Percentiles rank a stretch among this genome's conserved stretches.
phyloP scores from a whole-genome alignment of 2,329 filamentous ascomycete genomes.

The Alternaria viburni region DNA sequence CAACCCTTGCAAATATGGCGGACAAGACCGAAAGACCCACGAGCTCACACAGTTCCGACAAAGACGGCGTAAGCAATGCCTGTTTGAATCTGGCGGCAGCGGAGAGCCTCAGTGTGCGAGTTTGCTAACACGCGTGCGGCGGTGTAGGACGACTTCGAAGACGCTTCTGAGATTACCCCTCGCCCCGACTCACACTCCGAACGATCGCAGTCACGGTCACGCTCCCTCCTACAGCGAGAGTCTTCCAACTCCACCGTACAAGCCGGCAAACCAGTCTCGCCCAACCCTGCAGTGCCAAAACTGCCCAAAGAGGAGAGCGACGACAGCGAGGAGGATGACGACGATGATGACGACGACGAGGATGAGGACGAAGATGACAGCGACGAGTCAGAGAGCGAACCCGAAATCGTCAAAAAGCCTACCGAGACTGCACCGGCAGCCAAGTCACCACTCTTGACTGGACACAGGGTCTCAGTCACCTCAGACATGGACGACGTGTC shows the following conservation, averaged over 20 bases:
- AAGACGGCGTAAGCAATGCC: slow-evolving; percentile 32
- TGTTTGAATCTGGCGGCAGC: background rate
- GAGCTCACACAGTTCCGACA: slow-evolving; percentile 43
- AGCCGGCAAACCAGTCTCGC: slow-evolving; percentile 27
- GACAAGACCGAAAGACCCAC: slow-evolving; percentile 32
- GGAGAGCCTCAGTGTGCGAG: background rate
- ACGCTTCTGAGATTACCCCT: slow-evolving; percentile 69
- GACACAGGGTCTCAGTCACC: slow-evolving; percentile 61
- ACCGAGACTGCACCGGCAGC: slow-evolving; percentile 30
- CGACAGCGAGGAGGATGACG: slow-evolving; percentile 17
- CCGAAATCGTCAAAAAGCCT: slow-evolving; percentile 11
- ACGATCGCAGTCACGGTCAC: slow-evolving; percentile 44
- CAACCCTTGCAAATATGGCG: slow-evolving; percentile 26
- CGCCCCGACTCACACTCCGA: slow-evolving; percentile 51
- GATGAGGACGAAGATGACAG: slow-evolving; percentile 14
- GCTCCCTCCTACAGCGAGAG: slow-evolving; percentile 60
- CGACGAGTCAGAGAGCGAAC: slow-evolving; percentile 17
- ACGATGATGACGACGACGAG: slow-evolving; percentile 20
- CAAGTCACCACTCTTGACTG: slow-evolving; percentile 61
- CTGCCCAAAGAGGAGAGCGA: slow-evolving; percentile 17
- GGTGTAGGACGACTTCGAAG: slow-evolving; percentile 77
- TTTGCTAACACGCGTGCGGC: slow-evolving; percentile 18
- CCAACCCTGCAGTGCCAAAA: slow-evolving; percentile 27
- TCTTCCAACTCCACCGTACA: slow-evolving; percentile 43
- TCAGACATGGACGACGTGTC: slow-evolving; percentile 70